phyloP scores from a whole-genome alignment of 2,329 filamentous ascomycete species.

The Zelopaecilomyces penicillatus region DNA sequence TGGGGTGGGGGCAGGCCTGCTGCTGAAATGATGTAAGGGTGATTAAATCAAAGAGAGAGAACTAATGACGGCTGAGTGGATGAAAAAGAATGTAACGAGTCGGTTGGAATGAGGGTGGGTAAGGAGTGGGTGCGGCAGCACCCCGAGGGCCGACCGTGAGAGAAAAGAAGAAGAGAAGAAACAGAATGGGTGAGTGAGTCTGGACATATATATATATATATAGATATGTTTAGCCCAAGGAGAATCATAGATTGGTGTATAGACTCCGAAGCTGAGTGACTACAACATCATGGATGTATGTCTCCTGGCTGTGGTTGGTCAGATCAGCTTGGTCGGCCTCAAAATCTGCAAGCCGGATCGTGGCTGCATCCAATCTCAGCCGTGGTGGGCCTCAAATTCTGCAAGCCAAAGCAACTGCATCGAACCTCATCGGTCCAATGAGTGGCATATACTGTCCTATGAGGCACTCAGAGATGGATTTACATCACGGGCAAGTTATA shows the following conservation, averaged over 20 bases:
- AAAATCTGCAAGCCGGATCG: conserved; percentile 10
- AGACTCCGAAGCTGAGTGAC: background rate
- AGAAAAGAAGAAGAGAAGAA: conserved; percentile 1
- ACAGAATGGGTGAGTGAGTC: background rate
- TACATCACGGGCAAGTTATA: too few species aligned
- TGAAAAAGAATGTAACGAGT: background rate
- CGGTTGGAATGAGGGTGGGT: background rate
- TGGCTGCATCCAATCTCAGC: too few species aligned
- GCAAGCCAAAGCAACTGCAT: background rate
- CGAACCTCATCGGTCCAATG: background rate
- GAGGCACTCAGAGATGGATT: background rate
- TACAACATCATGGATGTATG: background rate
- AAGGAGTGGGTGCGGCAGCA: conserved; percentile 9
- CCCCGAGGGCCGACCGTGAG: conserved; percentile 12
- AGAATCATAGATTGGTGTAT: background rate
- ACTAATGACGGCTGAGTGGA: background rate
- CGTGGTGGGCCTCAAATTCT: too few species aligned
- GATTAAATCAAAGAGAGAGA: background rate
- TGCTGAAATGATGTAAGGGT: conserved; percentile 1
- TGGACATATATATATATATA: background rate
- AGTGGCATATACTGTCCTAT: background rate
- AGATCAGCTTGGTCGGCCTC: background rate
- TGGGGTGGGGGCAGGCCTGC: conserved; percentile 3
- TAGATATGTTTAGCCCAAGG: background rate
- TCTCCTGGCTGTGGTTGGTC: background rate